Evolutionary conservation across 805 yeast species (phyloP), one percentile per base, ranked within the genome.

Genomic region (Kockiozyma suomiensis): DNA sequence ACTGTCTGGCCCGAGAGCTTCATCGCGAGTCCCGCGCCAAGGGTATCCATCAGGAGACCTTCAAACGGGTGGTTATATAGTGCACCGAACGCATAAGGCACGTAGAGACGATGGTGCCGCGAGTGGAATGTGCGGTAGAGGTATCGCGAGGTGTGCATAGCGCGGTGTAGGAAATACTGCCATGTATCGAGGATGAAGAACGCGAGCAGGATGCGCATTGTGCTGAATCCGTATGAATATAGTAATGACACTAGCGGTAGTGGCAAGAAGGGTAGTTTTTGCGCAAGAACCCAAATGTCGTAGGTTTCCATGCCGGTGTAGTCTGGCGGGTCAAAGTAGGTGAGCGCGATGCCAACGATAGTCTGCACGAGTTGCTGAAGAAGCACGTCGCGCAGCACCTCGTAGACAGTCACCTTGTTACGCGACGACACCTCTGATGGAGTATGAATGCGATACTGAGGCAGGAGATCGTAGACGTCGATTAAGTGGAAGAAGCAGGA

Each of bases 51-150:
- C 58, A 93, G 72, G 67, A 94, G 89, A 6, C 99, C 99, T 78
- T 94, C 99, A 19, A 89, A 81, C 23, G 97, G 96, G 68, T 91
- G 91, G 75, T 94, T 94, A 79, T 90, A 94, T 33, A 94, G 80
- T 1, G 99, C 99, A 53, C 99, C 99, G 74, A 81, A 92, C 0
- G 98, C 97, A 74, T 91, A 94, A 7, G 99, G 99, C 38, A 94
- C 97, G 68, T 94, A 93, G 52, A 94, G 79, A 56, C 93, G 79
- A 75, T 94, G 99, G 75, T 94, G 99, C 67, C 96, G 85, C 4
- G 98, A 90, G 74, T 94, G 99, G 79, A 90, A 89, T 54, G 84
- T 77, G 64, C 81, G 82, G 81, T 94, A 94, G 50, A 92, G 77
- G 56, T 79, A 76, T 71, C 85, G 86, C 80, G 88, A 88, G 71